Base-by-base conservation (phyloP, 139 green algal species). In the Micractinium sp. region DNA sequence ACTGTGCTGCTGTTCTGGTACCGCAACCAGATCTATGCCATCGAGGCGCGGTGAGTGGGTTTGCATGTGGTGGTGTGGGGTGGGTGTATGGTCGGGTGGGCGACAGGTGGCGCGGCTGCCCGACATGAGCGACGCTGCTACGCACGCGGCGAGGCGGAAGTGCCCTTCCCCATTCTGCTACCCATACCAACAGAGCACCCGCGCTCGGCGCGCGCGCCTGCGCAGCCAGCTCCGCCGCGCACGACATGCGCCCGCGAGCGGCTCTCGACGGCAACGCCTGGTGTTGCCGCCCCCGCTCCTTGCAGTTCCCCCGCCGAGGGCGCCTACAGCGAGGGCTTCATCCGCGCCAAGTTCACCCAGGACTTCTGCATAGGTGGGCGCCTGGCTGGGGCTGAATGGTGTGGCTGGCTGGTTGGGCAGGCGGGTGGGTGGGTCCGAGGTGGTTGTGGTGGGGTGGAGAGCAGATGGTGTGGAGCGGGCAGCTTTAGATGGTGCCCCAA, bases 1-100 rank as follows among this genome's bases (percentile, higher is more conserved):
- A 90, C 90, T 20, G 93, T 99, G 39, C 90, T 99, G 60, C 74
- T 99, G n/a, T 98, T 99, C 89, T 99, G 98, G 98, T 99, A 99
- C 93, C 93, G 96, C 66, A 98, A 99, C 88, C 76, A 98, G 87
- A 97, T 99, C 38, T 98, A 95, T 81, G 95, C 94, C 77, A 98
- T 99, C 89, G 96, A 99, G 92, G 75, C 89, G n/a, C 93, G 95
- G 91, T 93, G 74, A 41, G 73, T 5, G 31, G 71, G 74, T 19
- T 38, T 22, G 67, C 39, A 84, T 69, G 22, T 61, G 25, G 2
- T 84, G 80, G 47, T 9, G n/a, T 13, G 1, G 36, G 25, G 39
- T 41, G 20, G 22, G 23, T 29, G 80, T 38, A 12, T 4, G 12
- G 35, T 41, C 60, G 60, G 60, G 15, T 67, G 60, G 15, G 60